A percentile compares a stretch with the other conserved stretches of the same genome.
Conservation (phyloP, 441 rosid genomes). For the Euphorbia celastroides region DNA sequence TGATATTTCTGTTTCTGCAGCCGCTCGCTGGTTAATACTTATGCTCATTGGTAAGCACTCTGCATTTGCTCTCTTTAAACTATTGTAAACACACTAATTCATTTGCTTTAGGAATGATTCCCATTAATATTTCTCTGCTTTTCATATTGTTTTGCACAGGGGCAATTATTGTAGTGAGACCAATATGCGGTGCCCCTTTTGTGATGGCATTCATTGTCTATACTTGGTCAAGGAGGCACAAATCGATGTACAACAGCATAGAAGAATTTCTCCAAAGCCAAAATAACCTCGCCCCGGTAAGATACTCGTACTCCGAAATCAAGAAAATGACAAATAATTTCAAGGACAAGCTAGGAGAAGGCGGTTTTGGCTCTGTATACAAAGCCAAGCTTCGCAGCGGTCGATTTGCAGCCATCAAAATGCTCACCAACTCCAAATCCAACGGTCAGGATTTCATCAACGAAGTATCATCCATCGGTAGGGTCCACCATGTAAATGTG, state of each 20-base stretch:
- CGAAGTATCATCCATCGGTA: constrained; percentile 20
- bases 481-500: constrained; percentile 20
- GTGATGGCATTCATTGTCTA: constrained; percentile 9
- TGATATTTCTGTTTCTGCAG: constrained; percentile 9
- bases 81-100: not conserved
- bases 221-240: constrained; percentile 17
- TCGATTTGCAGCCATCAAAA: constrained; percentile 13
- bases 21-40: not conserved
- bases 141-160: constrained; percentile 5
- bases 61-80: not conserved
- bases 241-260: constrained; percentile 18
- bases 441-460: constrained; percentile 26
- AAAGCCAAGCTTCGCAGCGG: constrained; percentile 20
- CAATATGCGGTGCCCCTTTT: constrained; percentile 6
- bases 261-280: constrained; percentile 20
- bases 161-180: not conserved
- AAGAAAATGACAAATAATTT: constrained; percentile 19
- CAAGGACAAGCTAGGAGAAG: constrained; percentile 21
- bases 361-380: constrained; percentile 22
- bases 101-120: not conserved
- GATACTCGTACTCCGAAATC: constrained; percentile 19
- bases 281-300: constrained; percentile 16
- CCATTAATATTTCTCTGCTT: not conserved
- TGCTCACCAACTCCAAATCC: constrained; percentile 9
- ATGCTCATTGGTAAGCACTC: constrained; percentile 12